These are phyloP conservation scores for Bretschneidera sinensis DNA, from an alignment of 345 rosid genomes.

Conservation along the genomic window DNA sequence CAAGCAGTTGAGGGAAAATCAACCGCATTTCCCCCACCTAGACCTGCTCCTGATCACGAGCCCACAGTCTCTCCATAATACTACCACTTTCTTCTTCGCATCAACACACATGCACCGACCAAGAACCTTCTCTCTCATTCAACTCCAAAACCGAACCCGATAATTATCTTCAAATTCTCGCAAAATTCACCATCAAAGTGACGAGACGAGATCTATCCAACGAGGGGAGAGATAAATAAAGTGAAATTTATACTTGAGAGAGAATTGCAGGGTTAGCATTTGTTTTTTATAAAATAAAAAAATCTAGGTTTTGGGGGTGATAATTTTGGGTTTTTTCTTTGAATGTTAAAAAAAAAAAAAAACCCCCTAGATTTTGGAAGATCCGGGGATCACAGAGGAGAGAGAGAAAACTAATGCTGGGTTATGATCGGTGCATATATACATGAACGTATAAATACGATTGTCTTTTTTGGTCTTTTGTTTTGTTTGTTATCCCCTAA, in stretches of 20 bases:
- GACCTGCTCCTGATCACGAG: not conserved
- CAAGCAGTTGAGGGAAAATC: slow-evolving; percentile 7
- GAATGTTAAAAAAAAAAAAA: no score
- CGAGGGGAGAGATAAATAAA: no score
- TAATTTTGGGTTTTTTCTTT: not conserved
- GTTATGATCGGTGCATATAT: no score
- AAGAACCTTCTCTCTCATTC: slow-evolving; percentile 2
- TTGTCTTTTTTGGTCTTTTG: no score
- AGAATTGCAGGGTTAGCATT: no score
- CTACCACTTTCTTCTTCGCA: slow-evolving; percentile 2
- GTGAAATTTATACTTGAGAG: no score
- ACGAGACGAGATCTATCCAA: not conserved
- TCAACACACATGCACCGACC: slow-evolving; percentile 1
- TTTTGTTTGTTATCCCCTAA: no score
- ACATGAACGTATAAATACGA: not conserved
- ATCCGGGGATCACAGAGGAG: not conserved
- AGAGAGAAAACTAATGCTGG: no score
- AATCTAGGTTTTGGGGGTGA: no score
- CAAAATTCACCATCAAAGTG: slow-evolving; percentile 5
- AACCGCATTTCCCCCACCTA: slow-evolving; percentile 12
- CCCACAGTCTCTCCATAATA: slow-evolving; percentile 7
- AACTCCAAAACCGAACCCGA: slow-evolving; percentile 1
- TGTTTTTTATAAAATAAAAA: no score
- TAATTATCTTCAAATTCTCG: not conserved
- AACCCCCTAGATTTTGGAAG: not conserved